These are phyloP conservation scores for Colletotrichum destructivum DNA, from an alignment of 2,329 filamentous ascomycete species.

Conservation along the genomic window DNA sequence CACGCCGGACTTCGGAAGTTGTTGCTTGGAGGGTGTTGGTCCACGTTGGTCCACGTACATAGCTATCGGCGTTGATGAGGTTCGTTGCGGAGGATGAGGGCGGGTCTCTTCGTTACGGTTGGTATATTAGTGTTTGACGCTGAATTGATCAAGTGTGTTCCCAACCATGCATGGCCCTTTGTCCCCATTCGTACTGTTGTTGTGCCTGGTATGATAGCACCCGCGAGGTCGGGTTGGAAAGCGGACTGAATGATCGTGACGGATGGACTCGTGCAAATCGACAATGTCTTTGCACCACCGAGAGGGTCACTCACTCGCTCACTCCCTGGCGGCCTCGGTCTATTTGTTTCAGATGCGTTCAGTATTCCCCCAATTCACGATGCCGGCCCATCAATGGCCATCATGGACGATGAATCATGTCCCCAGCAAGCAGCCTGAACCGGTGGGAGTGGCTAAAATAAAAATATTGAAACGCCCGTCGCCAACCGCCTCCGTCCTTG, in stretches of 20 bases:
- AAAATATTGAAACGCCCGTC: conserved; percentile 28
- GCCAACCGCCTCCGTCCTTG: not conserved
- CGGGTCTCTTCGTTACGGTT: not conserved
- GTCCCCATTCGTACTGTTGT: not conserved
- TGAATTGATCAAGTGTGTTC: not conserved
- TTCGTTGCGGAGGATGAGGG: not conserved
- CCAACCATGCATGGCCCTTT: not conserved
- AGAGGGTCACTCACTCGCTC: too few relatives aligned
- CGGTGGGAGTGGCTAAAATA: not conserved
- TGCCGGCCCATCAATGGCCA: not conserved
- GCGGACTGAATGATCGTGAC: too few relatives aligned
- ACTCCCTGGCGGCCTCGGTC: too few relatives aligned
- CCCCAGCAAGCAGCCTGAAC: not conserved
- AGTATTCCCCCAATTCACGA: not conserved
- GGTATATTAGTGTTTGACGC: not conserved
- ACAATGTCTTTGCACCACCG: too few relatives aligned
- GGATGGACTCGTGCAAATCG: too few relatives aligned
- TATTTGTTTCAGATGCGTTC: not conserved
- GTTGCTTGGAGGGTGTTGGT: not conserved
- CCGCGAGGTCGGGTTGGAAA: too few relatives aligned
- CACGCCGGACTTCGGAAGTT: not conserved
- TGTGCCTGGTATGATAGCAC: too few relatives aligned
- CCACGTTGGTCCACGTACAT: not conserved
- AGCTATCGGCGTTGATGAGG: conserved; percentile 8
- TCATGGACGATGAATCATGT: not conserved